A percentile compares a stretch with the other conserved stretches of the same genome.
Evolutionary conservation across 164 flowering plant species (phyloP).

Genomic region (Nelumbo lutea): DNA sequence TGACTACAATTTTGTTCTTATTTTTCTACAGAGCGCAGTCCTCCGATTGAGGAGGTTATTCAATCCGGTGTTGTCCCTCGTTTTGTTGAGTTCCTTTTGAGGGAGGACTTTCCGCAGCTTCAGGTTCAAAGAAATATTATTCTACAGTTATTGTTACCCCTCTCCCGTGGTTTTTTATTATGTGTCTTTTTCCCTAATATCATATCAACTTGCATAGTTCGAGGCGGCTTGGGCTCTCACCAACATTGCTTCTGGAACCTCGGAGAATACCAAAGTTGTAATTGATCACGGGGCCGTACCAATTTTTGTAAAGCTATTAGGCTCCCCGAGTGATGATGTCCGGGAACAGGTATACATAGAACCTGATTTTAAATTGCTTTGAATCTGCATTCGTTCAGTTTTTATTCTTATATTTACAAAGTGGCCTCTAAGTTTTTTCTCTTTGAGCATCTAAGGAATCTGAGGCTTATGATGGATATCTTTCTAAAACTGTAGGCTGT

Average conservation of each 20-base stretch:
- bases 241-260: conserved; percentile 76
- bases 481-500: conserved; percentile 44
- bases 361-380: neutral
- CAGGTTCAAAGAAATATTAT: conserved; percentile 34
- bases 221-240: conserved; percentile 90
- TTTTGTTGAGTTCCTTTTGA: conserved; percentile 62
- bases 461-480: neutral
- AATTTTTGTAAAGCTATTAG: conserved; percentile 64
- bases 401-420: neutral
- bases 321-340: conserved; percentile 67
- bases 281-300: conserved; percentile 80
- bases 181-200: neutral
- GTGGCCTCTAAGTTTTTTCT: too few relatives aligned
- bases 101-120: conserved; percentile 62
- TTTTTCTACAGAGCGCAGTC: conserved; percentile 41
- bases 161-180: neutral
- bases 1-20: neutral
- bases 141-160: neutral
- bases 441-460: neutral
- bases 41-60: conserved; percentile 72
- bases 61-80: conserved; percentile 72
- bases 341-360: conserved; percentile 54
- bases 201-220: conserved; percentile 33
- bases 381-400: neutral
- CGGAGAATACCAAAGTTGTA: conserved; percentile 64